Evolutionary conservation across 2,329 filamentous ascomycete species (phyloP).

Genomic region (Chaetomiaceae sp.): DNA sequence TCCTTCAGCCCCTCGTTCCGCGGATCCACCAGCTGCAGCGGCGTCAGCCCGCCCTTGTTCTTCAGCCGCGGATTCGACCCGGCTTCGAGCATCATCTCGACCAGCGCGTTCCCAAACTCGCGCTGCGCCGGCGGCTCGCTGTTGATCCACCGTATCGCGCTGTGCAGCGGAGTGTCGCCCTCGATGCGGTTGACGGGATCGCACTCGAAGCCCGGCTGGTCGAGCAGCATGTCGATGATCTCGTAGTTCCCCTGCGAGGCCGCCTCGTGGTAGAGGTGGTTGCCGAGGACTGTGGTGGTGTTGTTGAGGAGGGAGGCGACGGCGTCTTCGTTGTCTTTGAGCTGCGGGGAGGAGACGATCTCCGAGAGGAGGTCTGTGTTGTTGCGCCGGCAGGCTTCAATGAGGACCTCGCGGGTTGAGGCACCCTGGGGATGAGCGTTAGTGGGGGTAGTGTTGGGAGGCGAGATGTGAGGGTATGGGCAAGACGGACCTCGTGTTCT

Average conservation of each 20-base stretch:
- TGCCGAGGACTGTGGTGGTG: constrained; percentile 79
- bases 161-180: constrained; percentile 74
- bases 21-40: constrained; percentile 70
- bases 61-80: constrained; percentile 55
- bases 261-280: constrained; percentile 85
- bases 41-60: constrained; percentile 71
- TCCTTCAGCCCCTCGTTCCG: constrained; percentile 57
- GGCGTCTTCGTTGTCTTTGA: constrained; percentile 46
- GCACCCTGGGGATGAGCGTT: constrained; percentile 59
- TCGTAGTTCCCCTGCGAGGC: constrained; percentile 83
- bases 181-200: constrained; percentile 69
- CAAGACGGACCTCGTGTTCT: constrained; percentile 29
- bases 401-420: constrained; percentile 74
- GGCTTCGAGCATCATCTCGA: constrained; percentile 79
- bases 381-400: constrained; percentile 91
- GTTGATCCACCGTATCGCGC: constrained; percentile 74
- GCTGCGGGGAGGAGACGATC: constrained; percentile 57
- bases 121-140: constrained; percentile 58
- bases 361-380: constrained; percentile 81
- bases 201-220: constrained; percentile 81
- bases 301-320: constrained; percentile 78
- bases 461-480: neutral
- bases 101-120: constrained; percentile 60
- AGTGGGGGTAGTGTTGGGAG: neutral
- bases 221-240: constrained; percentile 74